Conservation (phyloP, 148 eudicot genomes). For the Selenicereus undatus region DNA sequence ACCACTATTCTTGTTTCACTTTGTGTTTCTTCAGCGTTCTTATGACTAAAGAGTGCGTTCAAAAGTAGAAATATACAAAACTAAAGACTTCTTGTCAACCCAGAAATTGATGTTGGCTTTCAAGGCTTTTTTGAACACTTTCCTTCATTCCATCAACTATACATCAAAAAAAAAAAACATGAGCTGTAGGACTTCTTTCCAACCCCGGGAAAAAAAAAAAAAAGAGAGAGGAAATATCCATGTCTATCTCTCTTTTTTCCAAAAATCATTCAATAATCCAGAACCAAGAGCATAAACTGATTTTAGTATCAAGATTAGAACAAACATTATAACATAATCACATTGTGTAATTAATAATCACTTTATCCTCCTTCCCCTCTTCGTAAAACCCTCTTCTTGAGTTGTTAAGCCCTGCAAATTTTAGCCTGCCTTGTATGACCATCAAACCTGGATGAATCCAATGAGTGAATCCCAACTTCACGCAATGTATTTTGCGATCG, state of each 20-base stretch:
- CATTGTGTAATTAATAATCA: background rate
- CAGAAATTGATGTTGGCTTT: conserved; percentile 5
- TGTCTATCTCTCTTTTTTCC: background rate
- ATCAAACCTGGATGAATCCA: conserved; percentile 42
- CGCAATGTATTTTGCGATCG: conserved; percentile 43
- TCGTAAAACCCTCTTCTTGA: background rate
- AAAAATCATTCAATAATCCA: conserved; percentile 12
- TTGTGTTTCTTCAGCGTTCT: background rate
- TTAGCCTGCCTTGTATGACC: conserved; percentile 34
- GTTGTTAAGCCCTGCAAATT: conserved; percentile 38
- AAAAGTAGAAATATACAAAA: background rate
- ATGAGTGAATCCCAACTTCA: conserved; percentile 40
- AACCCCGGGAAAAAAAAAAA: background rate
- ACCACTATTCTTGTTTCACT: background rate
- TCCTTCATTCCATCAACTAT: background rate
- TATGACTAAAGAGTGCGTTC: background rate
- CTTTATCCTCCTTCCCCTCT: background rate
- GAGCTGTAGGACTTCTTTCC: background rate
- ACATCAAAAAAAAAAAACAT: conserved; percentile 1
- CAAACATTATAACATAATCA: background rate
- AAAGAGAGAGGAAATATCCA: background rate
- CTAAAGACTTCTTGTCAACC: background rate
- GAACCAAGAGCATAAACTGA: conserved; percentile 12
- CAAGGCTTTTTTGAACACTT: background rate
- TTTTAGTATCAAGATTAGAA: conserved; percentile 6